phyloP scores from a whole-genome alignment of 2,329 filamentous ascomycete genomes.

The Neopestalotiopsis clavispora region DNA sequence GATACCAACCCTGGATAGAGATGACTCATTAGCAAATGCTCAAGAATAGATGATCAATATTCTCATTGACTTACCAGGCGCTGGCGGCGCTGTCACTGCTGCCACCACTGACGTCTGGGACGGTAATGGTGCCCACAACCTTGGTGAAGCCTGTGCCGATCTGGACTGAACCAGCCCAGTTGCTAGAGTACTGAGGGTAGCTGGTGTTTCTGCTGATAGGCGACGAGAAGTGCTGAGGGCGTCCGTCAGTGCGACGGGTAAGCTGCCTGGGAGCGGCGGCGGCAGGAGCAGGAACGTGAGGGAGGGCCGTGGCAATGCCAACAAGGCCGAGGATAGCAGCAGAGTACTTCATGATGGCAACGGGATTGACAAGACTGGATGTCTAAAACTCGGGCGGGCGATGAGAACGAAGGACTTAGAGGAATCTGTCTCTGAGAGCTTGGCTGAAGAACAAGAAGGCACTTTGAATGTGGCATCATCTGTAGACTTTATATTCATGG shows the following conservation, averaged over 20 bases:
- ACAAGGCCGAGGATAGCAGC: conserved; percentile 35
- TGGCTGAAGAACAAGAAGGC: neutral
- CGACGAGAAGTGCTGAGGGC: conserved; percentile 30
- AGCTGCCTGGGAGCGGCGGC: conserved; percentile 49
- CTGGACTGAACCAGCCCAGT: conserved; percentile 65
- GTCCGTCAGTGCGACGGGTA: conserved; percentile 41
- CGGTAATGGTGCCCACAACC: conserved; percentile 58
- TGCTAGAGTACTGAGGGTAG: conserved; percentile 56
- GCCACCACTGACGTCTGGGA: conserved; percentile 49
- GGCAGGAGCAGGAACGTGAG: conserved; percentile 37
- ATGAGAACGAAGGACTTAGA: neutral
- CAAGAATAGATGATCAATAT: conserved; percentile 22
- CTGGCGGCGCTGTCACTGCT: conserved; percentile 38
- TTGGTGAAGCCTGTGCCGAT: conserved; percentile 54
- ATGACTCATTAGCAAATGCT: conserved; percentile 24
- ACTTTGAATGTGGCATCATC: neutral
- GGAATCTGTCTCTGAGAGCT: neutral
- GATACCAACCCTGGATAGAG: neutral
- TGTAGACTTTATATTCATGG: neutral
- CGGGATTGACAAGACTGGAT: neutral
- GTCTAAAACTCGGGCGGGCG: neutral
- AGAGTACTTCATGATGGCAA: conserved; percentile 53
- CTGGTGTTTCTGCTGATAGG: conserved; percentile 25
- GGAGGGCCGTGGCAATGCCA: conserved; percentile 35
- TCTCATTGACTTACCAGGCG: neutral